These are phyloP conservation scores for Lignosus rhinocerotis DNA, from an alignment of 1,284 basidiomycete species.

Conservation along the genomic window DNA sequence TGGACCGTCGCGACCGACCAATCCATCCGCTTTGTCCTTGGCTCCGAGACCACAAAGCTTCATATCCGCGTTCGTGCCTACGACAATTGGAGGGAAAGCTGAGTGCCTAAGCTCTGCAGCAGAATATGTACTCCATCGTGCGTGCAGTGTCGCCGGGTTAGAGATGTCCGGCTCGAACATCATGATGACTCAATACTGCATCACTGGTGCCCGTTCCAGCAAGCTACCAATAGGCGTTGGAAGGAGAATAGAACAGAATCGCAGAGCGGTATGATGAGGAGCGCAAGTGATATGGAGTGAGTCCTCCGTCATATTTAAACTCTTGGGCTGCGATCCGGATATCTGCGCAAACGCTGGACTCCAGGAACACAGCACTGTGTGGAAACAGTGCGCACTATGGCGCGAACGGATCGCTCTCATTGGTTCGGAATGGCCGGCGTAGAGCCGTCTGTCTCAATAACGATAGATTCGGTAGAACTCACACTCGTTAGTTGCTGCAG, in stretches of 20 bases:
- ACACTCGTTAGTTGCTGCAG: constrained; percentile 10
- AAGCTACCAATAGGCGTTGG: not conserved
- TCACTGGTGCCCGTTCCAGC: not conserved
- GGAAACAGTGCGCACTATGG: not conserved
- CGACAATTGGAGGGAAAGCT: not conserved
- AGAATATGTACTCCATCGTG: not conserved
- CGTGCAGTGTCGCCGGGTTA: not conserved
- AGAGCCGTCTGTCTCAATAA: not conserved
- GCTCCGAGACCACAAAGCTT: not conserved
- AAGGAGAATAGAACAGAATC: not conserved
- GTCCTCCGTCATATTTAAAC: constrained; percentile 1
- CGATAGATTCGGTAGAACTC: constrained; percentile 9
- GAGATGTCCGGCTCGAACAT: not conserved
- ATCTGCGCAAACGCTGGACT: not conserved
- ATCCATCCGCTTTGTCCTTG: constrained; percentile 1
- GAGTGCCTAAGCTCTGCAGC: not conserved
- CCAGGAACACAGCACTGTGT: constrained; percentile 5
- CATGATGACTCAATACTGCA: not conserved
- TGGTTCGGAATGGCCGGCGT: not conserved
- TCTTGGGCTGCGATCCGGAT: not conserved
- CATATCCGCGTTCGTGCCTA: not conserved
- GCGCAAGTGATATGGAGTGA: not conserved
- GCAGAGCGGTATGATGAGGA: not conserved
- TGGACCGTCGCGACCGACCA: not conserved
- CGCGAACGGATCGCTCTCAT: constrained; percentile 1